Evolutionary conservation across 352 stramenopile genomes (phyloP).

Genomic region (Globisporangium polare): DNA sequence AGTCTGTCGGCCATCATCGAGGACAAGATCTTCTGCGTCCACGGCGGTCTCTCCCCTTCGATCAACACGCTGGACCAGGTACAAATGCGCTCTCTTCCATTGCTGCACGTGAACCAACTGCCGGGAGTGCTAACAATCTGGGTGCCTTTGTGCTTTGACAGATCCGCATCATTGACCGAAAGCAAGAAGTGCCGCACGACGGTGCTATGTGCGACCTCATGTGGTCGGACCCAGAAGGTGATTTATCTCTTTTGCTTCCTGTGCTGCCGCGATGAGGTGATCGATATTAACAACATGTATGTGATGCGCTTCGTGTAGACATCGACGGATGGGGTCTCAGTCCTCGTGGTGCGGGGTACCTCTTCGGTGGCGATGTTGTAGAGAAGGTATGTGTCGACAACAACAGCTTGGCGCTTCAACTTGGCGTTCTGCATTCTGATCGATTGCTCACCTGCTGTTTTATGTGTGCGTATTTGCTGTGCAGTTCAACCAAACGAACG

Average conservation of each 20-base stretch:
- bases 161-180: constrained; percentile 93
- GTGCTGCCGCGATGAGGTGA: constrained; percentile 49
- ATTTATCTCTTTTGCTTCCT: background rate
- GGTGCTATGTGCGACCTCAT: constrained; percentile 98
- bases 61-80: constrained; percentile 90
- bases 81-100: background rate
- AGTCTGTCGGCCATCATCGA: constrained; percentile 98
- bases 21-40: constrained; percentile 99
- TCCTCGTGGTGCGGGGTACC: constrained; percentile 96
- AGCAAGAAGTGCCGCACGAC: constrained; percentile 99
- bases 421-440: background rate
- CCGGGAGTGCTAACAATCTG: background rate
- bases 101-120: background rate
- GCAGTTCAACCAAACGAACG: constrained; percentile 98
- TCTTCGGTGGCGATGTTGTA: constrained; percentile 98
- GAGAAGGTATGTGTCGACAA: constrained; percentile 69
- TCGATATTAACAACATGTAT: constrained; percentile 7
- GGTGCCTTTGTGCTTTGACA: constrained; percentile 11
- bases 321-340: constrained; percentile 98
- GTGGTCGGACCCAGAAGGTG: constrained; percentile 91
- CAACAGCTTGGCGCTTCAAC: background rate
- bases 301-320: constrained; percentile 56
- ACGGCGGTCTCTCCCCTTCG: constrained; percentile 95
- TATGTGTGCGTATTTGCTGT: background rate
- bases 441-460: background rate